These are phyloP conservation scores for Magnolia officinalis DNA, from an alignment of 164 flowering plant species.

Conservation along the genomic window DNA sequence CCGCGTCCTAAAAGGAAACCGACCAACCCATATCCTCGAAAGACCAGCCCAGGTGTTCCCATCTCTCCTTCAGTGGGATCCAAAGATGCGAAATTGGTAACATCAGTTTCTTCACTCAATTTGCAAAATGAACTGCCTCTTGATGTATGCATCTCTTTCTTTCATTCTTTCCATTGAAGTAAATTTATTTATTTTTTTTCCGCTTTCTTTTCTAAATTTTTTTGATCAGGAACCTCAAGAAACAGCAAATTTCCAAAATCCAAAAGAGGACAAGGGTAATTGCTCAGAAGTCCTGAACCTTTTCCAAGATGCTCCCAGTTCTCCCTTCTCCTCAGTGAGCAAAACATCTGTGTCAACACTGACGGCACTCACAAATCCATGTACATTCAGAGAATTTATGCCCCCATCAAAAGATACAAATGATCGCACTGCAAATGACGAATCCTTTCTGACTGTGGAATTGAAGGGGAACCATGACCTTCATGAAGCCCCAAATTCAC, in stretches of 20 bases:
- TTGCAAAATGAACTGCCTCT: slow-evolving; percentile 48
- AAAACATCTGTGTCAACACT: slow-evolving; percentile 24
- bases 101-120: slow-evolving; percentile 46
- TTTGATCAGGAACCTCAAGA: slow-evolving; percentile 39
- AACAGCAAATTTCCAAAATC: slow-evolving; percentile 28
- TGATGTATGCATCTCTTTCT: slow-evolving; percentile 37
- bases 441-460: slow-evolving; percentile 27
- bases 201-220: neutral
- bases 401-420: slow-evolving; percentile 35
- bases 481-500: slow-evolving; percentile 13
- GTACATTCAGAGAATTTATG: slow-evolving; percentile 44
- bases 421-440: slow-evolving; percentile 25
- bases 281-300: slow-evolving; percentile 40
- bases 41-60: slow-evolving; percentile 35
- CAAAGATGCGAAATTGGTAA: slow-evolving; percentile 44
- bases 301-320: slow-evolving; percentile 45
- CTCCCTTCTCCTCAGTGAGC: slow-evolving; percentile 34
- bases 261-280: slow-evolving; percentile 33
- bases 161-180: neutral
- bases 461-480: slow-evolving; percentile 21
- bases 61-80: slow-evolving; percentile 25
- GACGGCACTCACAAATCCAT: slow-evolving; percentile 20
- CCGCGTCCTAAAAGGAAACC: slow-evolving; percentile 98
- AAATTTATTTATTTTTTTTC: neutral
- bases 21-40: slow-evolving; percentile 92